phyloP scores from a whole-genome alignment of 805 yeast species.

The Nakazawaea ishiwadae region DNA sequence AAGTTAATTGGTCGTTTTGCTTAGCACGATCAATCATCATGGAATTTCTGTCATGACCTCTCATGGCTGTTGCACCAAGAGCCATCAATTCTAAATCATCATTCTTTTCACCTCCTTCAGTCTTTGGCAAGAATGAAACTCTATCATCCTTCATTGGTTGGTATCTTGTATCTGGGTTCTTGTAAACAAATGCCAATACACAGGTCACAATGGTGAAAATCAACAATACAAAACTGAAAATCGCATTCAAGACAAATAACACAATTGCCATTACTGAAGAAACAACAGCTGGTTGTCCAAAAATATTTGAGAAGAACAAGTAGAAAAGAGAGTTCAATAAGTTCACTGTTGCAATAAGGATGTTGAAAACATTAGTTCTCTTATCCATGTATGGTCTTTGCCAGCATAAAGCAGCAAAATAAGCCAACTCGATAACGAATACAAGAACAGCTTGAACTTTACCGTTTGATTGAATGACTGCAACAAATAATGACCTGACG shows the following conservation, averaged over 20 bases:
- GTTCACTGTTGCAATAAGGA: slow-evolving; percentile 74
- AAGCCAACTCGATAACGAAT: slow-evolving; percentile 70
- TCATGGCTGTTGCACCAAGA: slow-evolving; percentile 65
- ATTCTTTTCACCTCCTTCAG: slow-evolving; percentile 32
- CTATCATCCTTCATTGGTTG: slow-evolving; percentile 97
- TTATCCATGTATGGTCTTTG: slow-evolving; percentile 90
- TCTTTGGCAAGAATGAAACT: slow-evolving; percentile 84
- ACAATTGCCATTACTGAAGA: slow-evolving; percentile 90
- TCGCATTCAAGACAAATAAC: slow-evolving; percentile 85
- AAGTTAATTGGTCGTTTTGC: slow-evolving; percentile 24
- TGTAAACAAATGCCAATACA: slow-evolving; percentile 73
- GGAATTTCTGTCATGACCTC: slow-evolving; percentile 45
- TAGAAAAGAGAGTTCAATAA: slow-evolving; percentile 82
- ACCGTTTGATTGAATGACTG: slow-evolving; percentile 77
- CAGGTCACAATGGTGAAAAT: slow-evolving; percentile 87
- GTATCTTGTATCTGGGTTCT: slow-evolving; percentile 92
- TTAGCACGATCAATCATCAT: slow-evolving; percentile 29
- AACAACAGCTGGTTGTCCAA: slow-evolving; percentile 82
- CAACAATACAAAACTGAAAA: slow-evolving; percentile 74
- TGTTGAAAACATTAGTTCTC: slow-evolving; percentile 90
- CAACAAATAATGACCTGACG: slow-evolving; percentile 77
- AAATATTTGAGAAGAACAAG: slow-evolving; percentile 81
- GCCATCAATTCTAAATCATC: slow-evolving; percentile 66
- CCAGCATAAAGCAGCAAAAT: slow-evolving; percentile 61
- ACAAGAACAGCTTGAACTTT: slow-evolving; percentile 76